A percentile compares a stretch with the other conserved stretches of the same genome.
These are phyloP conservation scores for Gigaspora rosea DNA, from an alignment of 192 early-diverging fungal genomes.

Conservation along the genomic window DNA sequence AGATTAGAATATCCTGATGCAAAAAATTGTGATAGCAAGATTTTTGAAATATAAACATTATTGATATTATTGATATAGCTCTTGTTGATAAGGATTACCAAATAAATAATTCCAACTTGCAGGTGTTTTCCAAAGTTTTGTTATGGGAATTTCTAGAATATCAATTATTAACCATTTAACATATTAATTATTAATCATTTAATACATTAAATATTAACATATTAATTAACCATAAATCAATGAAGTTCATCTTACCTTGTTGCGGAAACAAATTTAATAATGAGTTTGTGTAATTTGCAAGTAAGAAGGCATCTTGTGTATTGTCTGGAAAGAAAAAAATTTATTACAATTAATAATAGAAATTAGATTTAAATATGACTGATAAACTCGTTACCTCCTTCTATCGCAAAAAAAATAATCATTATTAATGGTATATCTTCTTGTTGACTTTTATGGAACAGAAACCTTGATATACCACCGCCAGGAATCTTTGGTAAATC, in stretches of 20 bases:
- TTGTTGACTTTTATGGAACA: constrained; percentile 50
- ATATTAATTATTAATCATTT: neutral
- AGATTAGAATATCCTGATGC: neutral
- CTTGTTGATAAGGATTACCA: constrained; percentile 53
- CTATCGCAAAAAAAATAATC: constrained; percentile 65
- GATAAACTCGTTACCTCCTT: constrained; percentile 50
- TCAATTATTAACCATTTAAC: neutral
- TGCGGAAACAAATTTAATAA: constrained; percentile 31
- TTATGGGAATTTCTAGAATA: constrained; percentile 3
- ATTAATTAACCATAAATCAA: no score
- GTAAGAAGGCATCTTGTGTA: constrained; percentile 62
- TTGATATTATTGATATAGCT: constrained; percentile 47
- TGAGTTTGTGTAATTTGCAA: constrained; percentile 55
- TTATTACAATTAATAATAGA: neutral
- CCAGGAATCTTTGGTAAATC: constrained; percentile 55
- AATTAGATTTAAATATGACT: neutral
- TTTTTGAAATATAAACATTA: neutral
- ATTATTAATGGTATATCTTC: constrained; percentile 46
- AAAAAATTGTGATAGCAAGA: neutral
- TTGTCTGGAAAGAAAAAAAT: constrained; percentile 49
- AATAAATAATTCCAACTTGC: constrained; percentile 58
- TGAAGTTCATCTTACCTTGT: constrained; percentile 28
- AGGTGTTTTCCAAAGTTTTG: constrained; percentile 46
- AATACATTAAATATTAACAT: neutral
- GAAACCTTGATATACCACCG: constrained; percentile 58